A percentile compares a stretch with the other conserved stretches of the same genome.
Evolutionary conservation across 2,329 filamentous ascomycete genomes (phyloP).

Genomic region (Plectosphaerella plurivora): DNA sequence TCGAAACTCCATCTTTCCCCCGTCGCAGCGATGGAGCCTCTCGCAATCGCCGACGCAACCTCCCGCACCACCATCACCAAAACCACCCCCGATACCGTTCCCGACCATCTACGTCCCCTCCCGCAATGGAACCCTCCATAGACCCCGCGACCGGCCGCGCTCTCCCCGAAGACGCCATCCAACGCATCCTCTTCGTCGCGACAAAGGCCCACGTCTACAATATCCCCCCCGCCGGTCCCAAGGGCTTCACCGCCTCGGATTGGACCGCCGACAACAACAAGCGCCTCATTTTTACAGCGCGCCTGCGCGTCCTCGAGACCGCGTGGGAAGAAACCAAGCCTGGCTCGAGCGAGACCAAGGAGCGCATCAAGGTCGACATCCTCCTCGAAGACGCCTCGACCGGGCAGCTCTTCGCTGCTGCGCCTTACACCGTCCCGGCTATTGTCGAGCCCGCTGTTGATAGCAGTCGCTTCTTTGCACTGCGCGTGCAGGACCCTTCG

Average conservation of each 20-base stretch:
- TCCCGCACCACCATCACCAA: neutral
- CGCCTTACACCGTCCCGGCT: conserved; percentile 64
- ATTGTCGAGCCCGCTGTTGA: conserved; percentile 76
- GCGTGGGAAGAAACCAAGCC: conserved; percentile 42
- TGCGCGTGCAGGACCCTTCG: conserved; percentile 71
- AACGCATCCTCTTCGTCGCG: conserved; percentile 77
- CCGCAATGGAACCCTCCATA: conserved; percentile 51
- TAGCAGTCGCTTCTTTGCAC: conserved; percentile 77
- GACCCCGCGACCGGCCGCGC: conserved; percentile 68
- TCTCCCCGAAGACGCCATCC: conserved; percentile 72
- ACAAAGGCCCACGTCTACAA: conserved; percentile 78
- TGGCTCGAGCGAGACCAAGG: conserved; percentile 20
- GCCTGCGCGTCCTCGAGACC: conserved; percentile 74
- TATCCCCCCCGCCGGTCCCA: conserved; percentile 74
- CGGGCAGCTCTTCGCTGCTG: conserved; percentile 77
- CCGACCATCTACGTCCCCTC: neutral
- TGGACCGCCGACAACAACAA: conserved; percentile 70
- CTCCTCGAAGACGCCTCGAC: conserved; percentile 71
- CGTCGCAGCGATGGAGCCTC: neutral
- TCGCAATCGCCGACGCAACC: neutral
- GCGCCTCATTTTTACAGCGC: conserved; percentile 80
- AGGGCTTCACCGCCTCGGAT: conserved; percentile 70
- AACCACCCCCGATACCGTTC: neutral
- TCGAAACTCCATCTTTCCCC: neutral
- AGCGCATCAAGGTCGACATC: conserved; percentile 66